Percentiles rank a stretch among this genome's conserved stretches.
phyloP scores from a whole-genome alignment of 805 yeast species.

The Myxozyma udenii region DNA sequence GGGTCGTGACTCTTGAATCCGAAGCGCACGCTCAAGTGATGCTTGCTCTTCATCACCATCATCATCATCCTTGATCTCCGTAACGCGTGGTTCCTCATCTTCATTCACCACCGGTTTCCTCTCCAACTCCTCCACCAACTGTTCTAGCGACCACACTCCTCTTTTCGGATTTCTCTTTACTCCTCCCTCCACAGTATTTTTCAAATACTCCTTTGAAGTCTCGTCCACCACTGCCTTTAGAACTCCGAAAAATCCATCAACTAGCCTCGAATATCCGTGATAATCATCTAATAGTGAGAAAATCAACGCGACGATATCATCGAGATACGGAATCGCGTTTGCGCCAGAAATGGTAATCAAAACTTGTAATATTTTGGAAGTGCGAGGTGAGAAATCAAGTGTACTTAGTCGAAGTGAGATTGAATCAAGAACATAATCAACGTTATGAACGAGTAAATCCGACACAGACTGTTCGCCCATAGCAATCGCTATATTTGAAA shows the following conservation, averaged over 20 bases:
- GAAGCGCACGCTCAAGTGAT: not conserved
- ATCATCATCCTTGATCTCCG: slow-evolving; percentile 40
- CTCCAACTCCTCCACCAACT: slow-evolving; percentile 30
- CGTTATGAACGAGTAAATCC: slow-evolving; percentile 58
- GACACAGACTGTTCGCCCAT: slow-evolving; percentile 54
- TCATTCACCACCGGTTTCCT: slow-evolving; percentile 33
- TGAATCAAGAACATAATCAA: slow-evolving; percentile 78
- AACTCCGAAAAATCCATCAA: slow-evolving; percentile 69
- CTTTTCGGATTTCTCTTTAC: slow-evolving; percentile 9
- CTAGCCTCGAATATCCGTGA: slow-evolving; percentile 73
- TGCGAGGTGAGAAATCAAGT: slow-evolving; percentile 68
- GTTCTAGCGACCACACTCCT: slow-evolving; percentile 30
- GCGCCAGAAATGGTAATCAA: slow-evolving; percentile 69
- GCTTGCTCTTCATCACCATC: slow-evolving; percentile 29
- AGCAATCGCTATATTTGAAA: slow-evolving; percentile 49
- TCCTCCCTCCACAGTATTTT: slow-evolving; percentile 5
- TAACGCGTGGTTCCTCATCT: slow-evolving; percentile 2
- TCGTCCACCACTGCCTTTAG: slow-evolving; percentile 58
- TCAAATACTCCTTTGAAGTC: slow-evolving; percentile 4
- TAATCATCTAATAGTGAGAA: slow-evolving; percentile 77
- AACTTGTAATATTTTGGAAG: slow-evolving; percentile 66
- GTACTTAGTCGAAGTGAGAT: slow-evolving; percentile 68
- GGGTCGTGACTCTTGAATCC: not conserved
- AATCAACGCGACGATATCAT: slow-evolving; percentile 69
- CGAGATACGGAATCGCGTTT: slow-evolving; percentile 58